Base-by-base conservation (phyloP, 768 basidiomycete genomes). In the Podaxis mareebaensis region DNA sequence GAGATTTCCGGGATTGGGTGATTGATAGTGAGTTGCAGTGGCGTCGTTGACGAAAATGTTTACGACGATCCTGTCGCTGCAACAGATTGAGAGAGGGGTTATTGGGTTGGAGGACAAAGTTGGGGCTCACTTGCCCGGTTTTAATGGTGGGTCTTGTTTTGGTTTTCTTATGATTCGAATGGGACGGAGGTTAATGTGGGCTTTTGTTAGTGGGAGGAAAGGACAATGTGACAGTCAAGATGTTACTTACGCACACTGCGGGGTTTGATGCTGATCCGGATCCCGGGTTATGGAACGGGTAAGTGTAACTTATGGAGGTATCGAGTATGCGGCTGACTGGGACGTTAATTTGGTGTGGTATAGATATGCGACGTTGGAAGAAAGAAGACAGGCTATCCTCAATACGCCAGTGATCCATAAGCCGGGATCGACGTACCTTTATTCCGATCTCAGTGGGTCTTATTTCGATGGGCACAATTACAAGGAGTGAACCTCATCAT, bases 41-140 rank as follows among this genome's bases (percentile, higher is more conserved):
- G 72, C 72, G 2, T 73, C 72, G n/a, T 62, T 73, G 49, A 72
- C 72, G 38, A 73, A 73, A 57, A 59, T 73, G 67, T 72, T 73
- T 55, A 72, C 71, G 3, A 67, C 71, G 33, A 70, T 73, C 33
- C 65, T 66, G 1, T 69, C 68, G 4, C 56, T 73, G 61, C 71
- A 73, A 40, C 72, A 73, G 60, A 61, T 73, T 38, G 72, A 73
- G 12, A 58, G 61, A 24, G 67, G 70, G 1, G 65, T 44, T 24
- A 65, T 73, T 39, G 54, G 42, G 3, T 55, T 72, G 44, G 64
- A 71, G 33, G 65, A 61, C 4, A 68, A 64, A 10, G 72, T 73
- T 22, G 68, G 68, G 3, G 63, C 52, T 3, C 70, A 72, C 40
- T 58, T 73, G 28, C 71, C 72, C 26, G 71, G 69, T 11, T 73